phyloP scores from a whole-genome alignment of 1,139 yeast genomes.

The Blastobotrys arbuscula region DNA sequence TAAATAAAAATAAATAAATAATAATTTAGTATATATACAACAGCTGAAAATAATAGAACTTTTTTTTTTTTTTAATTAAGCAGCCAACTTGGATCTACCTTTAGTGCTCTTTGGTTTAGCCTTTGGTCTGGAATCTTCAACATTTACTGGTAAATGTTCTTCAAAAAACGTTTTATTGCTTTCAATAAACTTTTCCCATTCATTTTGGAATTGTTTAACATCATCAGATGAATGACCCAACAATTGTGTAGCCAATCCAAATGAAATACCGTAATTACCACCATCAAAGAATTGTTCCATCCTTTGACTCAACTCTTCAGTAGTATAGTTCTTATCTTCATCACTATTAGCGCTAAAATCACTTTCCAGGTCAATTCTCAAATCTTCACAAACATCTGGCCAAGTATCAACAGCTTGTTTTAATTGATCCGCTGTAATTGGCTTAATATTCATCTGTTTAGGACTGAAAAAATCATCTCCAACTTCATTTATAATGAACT shows the following conservation, averaged over 20 bases:
- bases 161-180: neutral
- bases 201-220: neutral
- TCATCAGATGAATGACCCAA: neutral
- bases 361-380: neutral
- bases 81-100: neutral
- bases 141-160: neutral
- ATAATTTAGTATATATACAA: neutral
- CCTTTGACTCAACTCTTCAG: neutral
- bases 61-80: neutral
- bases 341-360: neutral
- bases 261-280: neutral
- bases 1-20: neutral
- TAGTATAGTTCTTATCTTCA: neutral
- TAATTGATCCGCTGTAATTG: neutral
- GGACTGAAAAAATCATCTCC: slow-evolving; percentile 1
- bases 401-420: slow-evolving; percentile 4
- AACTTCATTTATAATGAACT: neutral
- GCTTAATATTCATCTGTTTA: neutral
- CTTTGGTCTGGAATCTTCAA: neutral
- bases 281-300: neutral
- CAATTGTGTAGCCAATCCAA: neutral
- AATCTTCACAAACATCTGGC: neutral
- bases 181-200: neutral
- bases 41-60: neutral
- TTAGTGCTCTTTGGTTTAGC: neutral